Base-by-base conservation (phyloP, 805 yeast species). In the Hanseniaspora thailandica region DNA sequence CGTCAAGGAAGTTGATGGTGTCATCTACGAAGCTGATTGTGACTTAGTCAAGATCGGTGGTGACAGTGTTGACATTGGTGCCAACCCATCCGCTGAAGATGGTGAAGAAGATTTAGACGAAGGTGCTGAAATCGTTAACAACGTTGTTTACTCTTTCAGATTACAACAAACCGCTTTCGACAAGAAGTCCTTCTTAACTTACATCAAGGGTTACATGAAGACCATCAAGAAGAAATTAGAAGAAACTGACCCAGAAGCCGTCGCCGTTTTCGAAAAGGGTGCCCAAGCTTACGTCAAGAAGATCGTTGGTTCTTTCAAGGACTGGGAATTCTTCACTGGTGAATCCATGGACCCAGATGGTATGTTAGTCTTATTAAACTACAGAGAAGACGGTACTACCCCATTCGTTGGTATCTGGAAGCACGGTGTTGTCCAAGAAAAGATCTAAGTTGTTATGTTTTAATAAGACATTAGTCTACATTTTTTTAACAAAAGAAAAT, bases 341-440 rank as follows among this genome's bases (percentile, higher is more conserved):
- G 97, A 90, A 79, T 85, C 96, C 70, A 93, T 93, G 98, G 97
- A 93, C 82, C 98, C 98, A 73, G 98, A 93, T 75, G 98, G 84
- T 64, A 93, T 93, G 98, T 76, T 93, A 69, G 87, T 88, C 64
- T 81, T 93, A 73, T 85, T 93, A 75, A 93, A 93, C 94, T 93
- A 90, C 88, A 94, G 98, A 77, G 98, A 93, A 79, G 97, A 93
- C 71, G 98, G 98, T 78, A 77, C 82, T 66, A 93, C 98, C 64
- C 98, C 98, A 70, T 93, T 71, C 77, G 93, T 90, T 68, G 87
- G 89, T 62, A 82, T 89, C 84, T 93, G 98, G 98, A 93, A 90
- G 79, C 98, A 93, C 76, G 98, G 98, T 81, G 82, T 86, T 63
- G 76, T 71, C 66, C 86, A 81, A 72, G 81, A 77, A 73, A 93